These are phyloP conservation scores for Cyclotella kingstonii DNA, from an alignment of 108 stramenopile species.

Conservation along the genomic window DNA sequence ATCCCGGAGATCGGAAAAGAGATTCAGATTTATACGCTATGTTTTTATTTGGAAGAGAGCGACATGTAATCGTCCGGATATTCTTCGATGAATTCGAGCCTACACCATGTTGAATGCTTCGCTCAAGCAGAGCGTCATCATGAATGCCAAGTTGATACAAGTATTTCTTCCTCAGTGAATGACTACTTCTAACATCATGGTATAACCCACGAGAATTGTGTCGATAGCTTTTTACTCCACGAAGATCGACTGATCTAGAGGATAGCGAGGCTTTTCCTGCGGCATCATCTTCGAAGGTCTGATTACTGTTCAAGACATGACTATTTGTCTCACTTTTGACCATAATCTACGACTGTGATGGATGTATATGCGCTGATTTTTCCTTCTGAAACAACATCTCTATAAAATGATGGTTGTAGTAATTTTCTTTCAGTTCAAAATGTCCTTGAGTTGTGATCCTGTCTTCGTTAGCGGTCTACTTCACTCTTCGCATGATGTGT, in stretches of 20 bases:
- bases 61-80: no score
- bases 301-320: neutral
- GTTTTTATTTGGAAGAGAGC: neutral
- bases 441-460: no score
- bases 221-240: neutral
- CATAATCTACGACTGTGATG: no score
- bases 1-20: neutral
- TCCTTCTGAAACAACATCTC: no score
- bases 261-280: neutral
- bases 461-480: no score
- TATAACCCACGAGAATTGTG: neutral
- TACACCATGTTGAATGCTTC: neutral
- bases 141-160: constrained; percentile 21
- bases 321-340: no score
- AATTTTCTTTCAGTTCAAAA: no score
- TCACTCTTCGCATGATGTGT: no score
- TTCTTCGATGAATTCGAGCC: neutral
- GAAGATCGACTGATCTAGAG: constrained; percentile 8
- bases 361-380: no score
- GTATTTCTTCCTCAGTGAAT: constrained; percentile 9
- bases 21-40: neutral
- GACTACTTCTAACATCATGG: neutral
- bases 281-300: neutral
- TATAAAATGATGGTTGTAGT: no score
- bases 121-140: neutral